These are phyloP conservation scores for Lachancea quebecensis DNA, from an alignment of 805 yeast species.

Conservation along the genomic window DNA sequence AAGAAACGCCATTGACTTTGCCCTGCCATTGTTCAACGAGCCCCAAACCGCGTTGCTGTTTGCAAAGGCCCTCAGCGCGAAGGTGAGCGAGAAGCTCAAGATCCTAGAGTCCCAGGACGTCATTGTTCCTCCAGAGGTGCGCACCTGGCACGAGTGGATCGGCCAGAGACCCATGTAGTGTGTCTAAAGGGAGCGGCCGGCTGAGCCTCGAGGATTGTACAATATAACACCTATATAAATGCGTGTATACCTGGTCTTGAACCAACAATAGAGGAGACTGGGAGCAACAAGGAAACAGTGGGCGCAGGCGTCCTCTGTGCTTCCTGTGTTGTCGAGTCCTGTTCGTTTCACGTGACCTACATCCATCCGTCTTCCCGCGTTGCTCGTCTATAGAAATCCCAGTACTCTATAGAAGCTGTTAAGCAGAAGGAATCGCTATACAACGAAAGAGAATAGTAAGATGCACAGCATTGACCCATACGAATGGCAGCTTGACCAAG, in stretches of 20 bases:
- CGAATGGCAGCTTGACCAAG: slow-evolving; percentile 9
- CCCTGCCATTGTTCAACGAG: slow-evolving; percentile 92
- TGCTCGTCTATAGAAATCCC: too few relatives aligned
- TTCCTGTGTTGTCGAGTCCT: too few relatives aligned
- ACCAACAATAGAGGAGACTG: too few relatives aligned
- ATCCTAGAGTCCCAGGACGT: slow-evolving; percentile 47
- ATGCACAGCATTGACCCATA: slow-evolving; percentile 8
- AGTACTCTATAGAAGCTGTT: not conserved
- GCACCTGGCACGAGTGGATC: slow-evolving; percentile 94
- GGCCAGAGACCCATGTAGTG: slow-evolving; percentile 78
- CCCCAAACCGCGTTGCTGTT: slow-evolving; percentile 87
- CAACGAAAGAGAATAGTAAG: not conserved
- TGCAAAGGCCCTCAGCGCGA: slow-evolving; percentile 71
- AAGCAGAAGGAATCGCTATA: not conserved
- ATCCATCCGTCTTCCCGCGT: too few relatives aligned
- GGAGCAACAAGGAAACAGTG: too few relatives aligned
- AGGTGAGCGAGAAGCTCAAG: slow-evolving; percentile 44
- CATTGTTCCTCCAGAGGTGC: slow-evolving; percentile 75
- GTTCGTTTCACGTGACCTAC: too few relatives aligned
- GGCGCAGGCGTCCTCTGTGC: too few relatives aligned
- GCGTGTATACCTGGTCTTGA: too few relatives aligned
- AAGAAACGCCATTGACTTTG: slow-evolving; percentile 98
- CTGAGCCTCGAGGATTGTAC: not conserved
- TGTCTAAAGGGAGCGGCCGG: not conserved
- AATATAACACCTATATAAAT: not conserved